Evolutionary conservation across 805 yeast genomes (phyloP).

Genomic region (Candida argentea): DNA sequence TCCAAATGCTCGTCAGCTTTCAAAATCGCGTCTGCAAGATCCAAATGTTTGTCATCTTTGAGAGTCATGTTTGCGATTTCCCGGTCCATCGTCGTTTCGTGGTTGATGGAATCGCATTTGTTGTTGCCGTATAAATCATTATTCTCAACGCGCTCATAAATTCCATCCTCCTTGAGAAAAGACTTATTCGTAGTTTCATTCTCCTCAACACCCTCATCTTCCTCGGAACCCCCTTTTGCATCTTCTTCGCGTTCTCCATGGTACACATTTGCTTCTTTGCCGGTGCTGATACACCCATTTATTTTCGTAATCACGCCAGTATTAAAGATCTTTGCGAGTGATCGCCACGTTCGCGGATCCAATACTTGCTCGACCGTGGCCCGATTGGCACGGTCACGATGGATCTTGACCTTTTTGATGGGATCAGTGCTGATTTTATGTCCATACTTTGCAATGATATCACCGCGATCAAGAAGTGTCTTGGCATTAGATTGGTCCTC

Average conservation of each 20-base stretch:
- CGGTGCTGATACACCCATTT: slow-evolving; percentile 92
- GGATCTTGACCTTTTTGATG: slow-evolving; percentile 45
- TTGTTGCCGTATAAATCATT: too few species aligned
- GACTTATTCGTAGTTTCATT: too few species aligned
- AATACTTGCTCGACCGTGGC: slow-evolving; percentile 96
- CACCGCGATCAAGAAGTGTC: slow-evolving; percentile 28
- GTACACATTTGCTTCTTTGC: slow-evolving; percentile 98
- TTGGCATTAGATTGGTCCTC: too few species aligned
- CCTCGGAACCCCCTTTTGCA: too few species aligned
- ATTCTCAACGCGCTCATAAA: neutral
- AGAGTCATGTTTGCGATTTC: too few species aligned
- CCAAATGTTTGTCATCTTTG: too few species aligned
- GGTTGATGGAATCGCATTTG: too few species aligned
- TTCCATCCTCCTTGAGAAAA: too few species aligned
- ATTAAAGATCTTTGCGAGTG: slow-evolving; percentile 70
- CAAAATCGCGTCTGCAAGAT: too few species aligned
- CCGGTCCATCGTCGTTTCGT: too few species aligned
- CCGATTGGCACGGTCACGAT: slow-evolving; percentile 79
- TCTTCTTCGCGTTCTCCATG: slow-evolving; percentile 54
- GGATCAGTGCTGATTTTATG: slow-evolving; percentile 58
- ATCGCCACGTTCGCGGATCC: slow-evolving; percentile 87
- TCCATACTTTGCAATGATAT: slow-evolving; percentile 51
- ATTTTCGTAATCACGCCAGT: slow-evolving; percentile 77
- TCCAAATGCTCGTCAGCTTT: too few species aligned
- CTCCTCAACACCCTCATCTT: too few species aligned